Base-by-base conservation (phyloP, 225 moss, liverwort and hornwort genomes). In the Physcomitrellopsis africana region DNA sequence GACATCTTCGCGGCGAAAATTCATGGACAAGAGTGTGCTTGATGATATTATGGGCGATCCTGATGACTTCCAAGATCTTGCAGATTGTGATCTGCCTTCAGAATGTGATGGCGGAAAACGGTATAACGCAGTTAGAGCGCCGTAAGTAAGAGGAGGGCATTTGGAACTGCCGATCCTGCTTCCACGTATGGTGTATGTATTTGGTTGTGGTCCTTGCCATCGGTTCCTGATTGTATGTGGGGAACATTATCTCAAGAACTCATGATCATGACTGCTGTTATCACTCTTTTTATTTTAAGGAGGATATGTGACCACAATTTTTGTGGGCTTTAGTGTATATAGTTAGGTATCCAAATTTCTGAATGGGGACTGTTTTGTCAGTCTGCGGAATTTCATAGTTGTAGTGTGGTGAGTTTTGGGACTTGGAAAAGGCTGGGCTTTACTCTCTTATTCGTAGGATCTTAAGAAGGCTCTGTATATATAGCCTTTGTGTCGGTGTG, bases 31-130 rank as follows among this genome's bases (percentile, higher is more conserved):
- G 70, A 96, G 90, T 83, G 91, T 96, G 46, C 88, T 96, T 49
- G 95, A 96, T 77, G 95, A 96, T 74, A 93, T 96, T 80, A 96
- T 96, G 95, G 95, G 95, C 47, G 95, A 96, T 72, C 95, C 93
- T 54, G 92, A 96, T 29, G 95, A 96, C 77, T 96, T 96, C 68
- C 89, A 87, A 84, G 95, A 96, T 73, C 89, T 96, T 80, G 93
- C 93, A 27, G 93, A 92, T 67, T 93, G 93, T 43, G 95, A 93
- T 51, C 81, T 85, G 64, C 72, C 59, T 60, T 83, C 86, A 77
- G 93, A 96, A 83, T 87, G 87, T 78, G 90, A 91, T 54, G 91
- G 88, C 42, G 91, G 90, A 72, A 93, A 91, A 81, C 89, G 91
- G 85, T 86, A 86, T 84, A 84, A 91, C 79, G 78, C 95, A 79